Evolutionary conservation across 495 filamentous ascomycete species (phyloP).

Genomic region (Neurospora sp.): DNA sequence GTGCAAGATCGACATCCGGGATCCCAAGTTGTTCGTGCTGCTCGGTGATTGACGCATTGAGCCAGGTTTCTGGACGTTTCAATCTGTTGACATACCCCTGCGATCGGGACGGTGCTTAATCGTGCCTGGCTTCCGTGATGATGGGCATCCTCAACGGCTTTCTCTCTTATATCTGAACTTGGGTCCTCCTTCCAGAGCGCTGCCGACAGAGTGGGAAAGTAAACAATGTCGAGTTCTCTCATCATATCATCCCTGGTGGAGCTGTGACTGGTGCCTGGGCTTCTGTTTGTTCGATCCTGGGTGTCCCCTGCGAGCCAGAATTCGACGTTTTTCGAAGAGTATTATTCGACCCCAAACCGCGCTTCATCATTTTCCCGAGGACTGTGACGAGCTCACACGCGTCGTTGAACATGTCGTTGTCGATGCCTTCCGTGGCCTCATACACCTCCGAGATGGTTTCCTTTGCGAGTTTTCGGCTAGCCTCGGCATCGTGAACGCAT

Average conservation of each 20-base stretch:
- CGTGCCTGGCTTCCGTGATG: not conserved
- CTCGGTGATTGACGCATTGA: not conserved
- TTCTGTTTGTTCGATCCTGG: conserved; percentile 8
- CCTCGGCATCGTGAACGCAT: conserved; percentile 71
- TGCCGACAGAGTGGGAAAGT: not conserved
- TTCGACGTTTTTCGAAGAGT: conserved; percentile 16
- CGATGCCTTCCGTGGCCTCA: conserved; percentile 80
- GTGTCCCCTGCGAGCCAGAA: conserved; percentile 17
- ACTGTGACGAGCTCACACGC: conserved; percentile 65
- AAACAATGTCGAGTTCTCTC: not conserved
- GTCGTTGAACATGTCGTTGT: conserved; percentile 79
- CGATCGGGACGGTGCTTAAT: not conserved
- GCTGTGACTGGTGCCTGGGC: not conserved
- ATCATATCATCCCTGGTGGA: conserved; percentile 24
- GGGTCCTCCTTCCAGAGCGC: not conserved
- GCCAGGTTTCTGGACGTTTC: not conserved
- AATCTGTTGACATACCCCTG: not conserved
- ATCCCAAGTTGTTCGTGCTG: not conserved
- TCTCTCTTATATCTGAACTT: not conserved
- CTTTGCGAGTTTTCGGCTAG: conserved; percentile 64
- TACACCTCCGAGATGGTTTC: conserved; percentile 85
- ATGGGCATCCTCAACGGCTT: not conserved
- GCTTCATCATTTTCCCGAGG: conserved; percentile 68
- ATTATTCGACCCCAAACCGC: conserved; percentile 38
- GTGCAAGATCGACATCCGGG: not conserved